Conservation (phyloP, 805 yeast genomes). For the Zygosaccharomyces bailii region DNA sequence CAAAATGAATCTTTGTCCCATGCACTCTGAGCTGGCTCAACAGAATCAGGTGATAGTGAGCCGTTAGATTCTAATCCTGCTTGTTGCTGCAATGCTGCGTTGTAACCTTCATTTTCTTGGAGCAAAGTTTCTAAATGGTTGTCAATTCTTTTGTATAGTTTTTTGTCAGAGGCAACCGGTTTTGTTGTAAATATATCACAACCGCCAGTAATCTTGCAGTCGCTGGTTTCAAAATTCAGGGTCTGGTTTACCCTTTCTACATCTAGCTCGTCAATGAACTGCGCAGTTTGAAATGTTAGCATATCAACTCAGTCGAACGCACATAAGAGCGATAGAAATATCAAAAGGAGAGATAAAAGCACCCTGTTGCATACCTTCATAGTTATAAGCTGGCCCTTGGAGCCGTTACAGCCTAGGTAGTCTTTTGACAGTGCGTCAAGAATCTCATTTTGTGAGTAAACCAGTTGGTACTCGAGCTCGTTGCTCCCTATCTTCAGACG, state of each 20-base stretch:
- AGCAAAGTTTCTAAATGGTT: conserved; percentile 60
- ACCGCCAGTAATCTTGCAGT: conserved; percentile 77
- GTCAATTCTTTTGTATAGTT: conserved; percentile 83
- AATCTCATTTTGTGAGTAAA: too few relatives aligned
- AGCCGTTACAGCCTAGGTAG: too few relatives aligned
- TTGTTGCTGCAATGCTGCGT: conserved; percentile 34
- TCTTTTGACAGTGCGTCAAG: too few relatives aligned
- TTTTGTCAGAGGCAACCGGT: conserved; percentile 85
- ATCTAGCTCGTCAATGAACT: conserved; percentile 92
- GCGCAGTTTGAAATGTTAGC: conserved; percentile 3
- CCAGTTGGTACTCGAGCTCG: not conserved
- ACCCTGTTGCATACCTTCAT: not conserved
- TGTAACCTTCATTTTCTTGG: conserved; percentile 37
- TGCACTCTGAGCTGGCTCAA: conserved; percentile 16
- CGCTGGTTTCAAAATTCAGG: conserved; percentile 71
- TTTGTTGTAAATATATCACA: conserved; percentile 94
- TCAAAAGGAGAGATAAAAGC: not conserved
- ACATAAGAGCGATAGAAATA: not conserved
- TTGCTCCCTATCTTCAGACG: conserved; percentile 3
- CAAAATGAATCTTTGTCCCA: conserved; percentile 36
- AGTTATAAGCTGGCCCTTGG: not conserved
- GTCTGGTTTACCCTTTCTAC: conserved; percentile 89
- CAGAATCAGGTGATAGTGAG: conserved; percentile 10
- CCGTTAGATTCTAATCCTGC: conserved; percentile 19
- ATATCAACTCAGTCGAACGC: not conserved